A percentile compares a stretch with the other conserved stretches of the same genome.
Evolutionary conservation across 1,139 yeast species (phyloP).

Genomic region (Yamadazyma triangularis): DNA sequence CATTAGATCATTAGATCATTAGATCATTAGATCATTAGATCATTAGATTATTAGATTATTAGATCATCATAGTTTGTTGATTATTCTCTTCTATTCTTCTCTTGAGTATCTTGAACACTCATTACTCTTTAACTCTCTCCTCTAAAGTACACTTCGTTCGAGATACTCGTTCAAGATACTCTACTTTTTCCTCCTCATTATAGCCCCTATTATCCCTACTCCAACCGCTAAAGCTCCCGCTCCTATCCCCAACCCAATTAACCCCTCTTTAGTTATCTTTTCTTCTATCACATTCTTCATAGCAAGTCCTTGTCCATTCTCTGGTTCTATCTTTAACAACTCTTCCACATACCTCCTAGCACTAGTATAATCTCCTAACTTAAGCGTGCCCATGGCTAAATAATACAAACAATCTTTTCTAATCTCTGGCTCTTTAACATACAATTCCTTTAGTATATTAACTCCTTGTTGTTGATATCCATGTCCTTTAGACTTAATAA

Average conservation of each 20-base stretch:
- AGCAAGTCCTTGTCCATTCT: conserved; percentile 69
- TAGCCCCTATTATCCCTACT: conserved; percentile 60
- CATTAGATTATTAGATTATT: too few relatives aligned
- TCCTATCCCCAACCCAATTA: conserved; percentile 81
- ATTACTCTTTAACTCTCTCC: too few relatives aligned
- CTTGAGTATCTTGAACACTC: too few relatives aligned
- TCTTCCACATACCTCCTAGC: conserved; percentile 85
- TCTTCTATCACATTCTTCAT: conserved; percentile 78
- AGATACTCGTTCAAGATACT: too few relatives aligned
- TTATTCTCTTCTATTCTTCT: too few relatives aligned
- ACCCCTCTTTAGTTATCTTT: conserved; percentile 79
- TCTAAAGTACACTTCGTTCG: too few relatives aligned
- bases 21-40: too few relatives aligned
- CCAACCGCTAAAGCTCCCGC: conserved; percentile 85
- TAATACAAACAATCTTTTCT: conserved; percentile 89
- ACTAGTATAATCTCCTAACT: conserved; percentile 80
- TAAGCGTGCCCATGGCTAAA: conserved; percentile 81
- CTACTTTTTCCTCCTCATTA: conserved; percentile 40
- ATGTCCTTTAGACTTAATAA: conserved; percentile 62
- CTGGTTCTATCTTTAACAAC: conserved; percentile 74
- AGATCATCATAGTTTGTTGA: too few relatives aligned
- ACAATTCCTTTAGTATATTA: conserved; percentile 66
- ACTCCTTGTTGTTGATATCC: conserved; percentile 77
- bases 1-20: too few relatives aligned
- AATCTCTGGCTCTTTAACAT: conserved; percentile 74